These are phyloP conservation scores for Pachyrhizus erosus DNA, from an alignment of 306 rosid genomes.

Conservation along the genomic window DNA sequence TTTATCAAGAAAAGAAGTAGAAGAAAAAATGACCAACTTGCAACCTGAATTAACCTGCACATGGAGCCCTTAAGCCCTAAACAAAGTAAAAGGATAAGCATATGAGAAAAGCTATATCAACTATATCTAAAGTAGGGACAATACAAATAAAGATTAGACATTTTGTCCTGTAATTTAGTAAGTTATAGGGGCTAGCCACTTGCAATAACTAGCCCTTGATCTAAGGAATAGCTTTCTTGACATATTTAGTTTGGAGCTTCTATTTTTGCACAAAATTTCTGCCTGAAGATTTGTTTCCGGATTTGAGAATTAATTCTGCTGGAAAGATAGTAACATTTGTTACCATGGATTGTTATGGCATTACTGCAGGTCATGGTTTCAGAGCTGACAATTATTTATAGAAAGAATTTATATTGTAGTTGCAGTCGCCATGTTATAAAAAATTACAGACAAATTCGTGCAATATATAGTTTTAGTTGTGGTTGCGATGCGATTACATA, in stretches of 20 bases:
- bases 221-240: background rate
- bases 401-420: too few relatives aligned
- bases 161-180: background rate
- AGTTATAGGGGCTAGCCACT: background rate
- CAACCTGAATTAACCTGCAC: background rate
- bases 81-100: slow-evolving; percentile 11
- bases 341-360: background rate
- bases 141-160: background rate
- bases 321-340: too few relatives aligned
- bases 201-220: background rate
- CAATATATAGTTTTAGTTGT: too few relatives aligned
- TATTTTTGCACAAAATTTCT: background rate
- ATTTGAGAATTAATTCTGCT: background rate
- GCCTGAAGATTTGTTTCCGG: too few relatives aligned
- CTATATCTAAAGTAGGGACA: slow-evolving; percentile 1
- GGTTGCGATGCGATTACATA: too few relatives aligned
- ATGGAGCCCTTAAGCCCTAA: background rate
- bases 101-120: background rate
- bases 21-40: background rate
- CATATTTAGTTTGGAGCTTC: background rate
- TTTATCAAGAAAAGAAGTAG: background rate
- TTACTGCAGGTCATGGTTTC: background rate
- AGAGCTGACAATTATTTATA: background rate
- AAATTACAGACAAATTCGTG: too few relatives aligned
- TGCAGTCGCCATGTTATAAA: too few relatives aligned